Conservation (phyloP, 108 stramenopile species). For the Epipyxis sp. region DNA sequence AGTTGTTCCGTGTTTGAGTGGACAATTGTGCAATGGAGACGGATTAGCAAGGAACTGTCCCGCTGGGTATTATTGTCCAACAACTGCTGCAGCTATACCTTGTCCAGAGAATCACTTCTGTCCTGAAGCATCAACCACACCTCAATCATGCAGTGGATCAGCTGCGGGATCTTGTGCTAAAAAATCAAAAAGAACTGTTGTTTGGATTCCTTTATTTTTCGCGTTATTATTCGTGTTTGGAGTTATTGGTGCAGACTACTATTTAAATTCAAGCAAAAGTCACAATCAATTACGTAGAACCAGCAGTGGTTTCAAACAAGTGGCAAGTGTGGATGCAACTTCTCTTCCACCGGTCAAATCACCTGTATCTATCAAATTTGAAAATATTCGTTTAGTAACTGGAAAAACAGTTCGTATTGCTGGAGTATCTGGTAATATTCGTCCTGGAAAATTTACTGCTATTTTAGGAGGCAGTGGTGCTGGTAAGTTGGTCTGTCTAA, state of each 20-base stretch:
- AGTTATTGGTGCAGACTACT: too few relatives aligned
- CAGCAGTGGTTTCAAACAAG: not conserved
- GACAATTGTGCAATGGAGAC: slow-evolving; percentile 14
- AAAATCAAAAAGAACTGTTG: not conserved
- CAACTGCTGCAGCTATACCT: slow-evolving; percentile 13
- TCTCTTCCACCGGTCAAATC: not conserved
- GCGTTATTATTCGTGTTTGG: not conserved
- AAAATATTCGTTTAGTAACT: not conserved
- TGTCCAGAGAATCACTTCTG: slow-evolving; percentile 24
- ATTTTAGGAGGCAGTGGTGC: slow-evolving; percentile 7
- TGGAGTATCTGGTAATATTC: not conserved
- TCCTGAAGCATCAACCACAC: slow-evolving; percentile 7
- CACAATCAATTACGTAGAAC: not conserved
- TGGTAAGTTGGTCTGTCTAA: not conserved
- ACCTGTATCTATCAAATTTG: slow-evolving; percentile 8
- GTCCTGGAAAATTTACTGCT: slow-evolving; percentile 3
- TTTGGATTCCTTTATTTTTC: not conserved
- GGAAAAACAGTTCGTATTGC: not conserved
- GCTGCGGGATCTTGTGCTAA: not conserved
- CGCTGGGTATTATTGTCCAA: slow-evolving; percentile 36
- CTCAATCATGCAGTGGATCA: not conserved
- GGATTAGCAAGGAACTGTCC: slow-evolving; percentile 12
- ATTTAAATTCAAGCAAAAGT: too few relatives aligned
- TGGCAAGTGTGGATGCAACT: not conserved
- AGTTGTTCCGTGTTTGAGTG: not conserved